Conservation (phyloP, 2,329 filamentous ascomycete genomes). For the Aspergillus phoenicis region DNA sequence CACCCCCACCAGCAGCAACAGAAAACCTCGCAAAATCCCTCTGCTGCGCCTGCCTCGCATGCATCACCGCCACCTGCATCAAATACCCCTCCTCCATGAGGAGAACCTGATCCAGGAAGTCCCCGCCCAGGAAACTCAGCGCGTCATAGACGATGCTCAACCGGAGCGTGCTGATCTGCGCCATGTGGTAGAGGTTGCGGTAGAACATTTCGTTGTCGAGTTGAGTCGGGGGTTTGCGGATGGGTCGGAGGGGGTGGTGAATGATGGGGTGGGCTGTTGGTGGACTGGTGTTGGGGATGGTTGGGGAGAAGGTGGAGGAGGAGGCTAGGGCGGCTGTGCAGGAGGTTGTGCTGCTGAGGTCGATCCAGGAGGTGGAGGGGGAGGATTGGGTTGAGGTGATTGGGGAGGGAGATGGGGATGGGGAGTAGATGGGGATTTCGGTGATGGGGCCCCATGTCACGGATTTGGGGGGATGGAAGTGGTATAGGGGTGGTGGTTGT, state of each 20-base stretch:
- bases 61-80: background rate
- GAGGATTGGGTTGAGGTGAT: background rate
- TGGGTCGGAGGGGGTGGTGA: background rate
- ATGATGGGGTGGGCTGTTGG: too few species aligned
- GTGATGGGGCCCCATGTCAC: slow-evolving; percentile 2
- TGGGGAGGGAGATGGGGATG: background rate
- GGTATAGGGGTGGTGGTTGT: background rate
- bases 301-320: background rate
- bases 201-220: slow-evolving; percentile 18
- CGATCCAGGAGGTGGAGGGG: background rate
- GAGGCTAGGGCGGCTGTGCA: background rate
- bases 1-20: too few species aligned
- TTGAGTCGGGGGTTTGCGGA: slow-evolving; percentile 19
- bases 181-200: slow-evolving; percentile 16
- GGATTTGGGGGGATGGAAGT: background rate
- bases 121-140: background rate
- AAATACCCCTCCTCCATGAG: background rate
- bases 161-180: slow-evolving; percentile 5
- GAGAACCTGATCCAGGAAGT: background rate
- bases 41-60: background rate
- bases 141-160: slow-evolving; percentile 14
- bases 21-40: too few species aligned
- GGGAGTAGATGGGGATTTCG: background rate
- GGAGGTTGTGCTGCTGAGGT: background rate
- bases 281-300: background rate